These are phyloP conservation scores for Boletus vermiculosoides DNA, from an alignment of 768 basidiomycete genomes.

Conservation along the genomic window DNA sequence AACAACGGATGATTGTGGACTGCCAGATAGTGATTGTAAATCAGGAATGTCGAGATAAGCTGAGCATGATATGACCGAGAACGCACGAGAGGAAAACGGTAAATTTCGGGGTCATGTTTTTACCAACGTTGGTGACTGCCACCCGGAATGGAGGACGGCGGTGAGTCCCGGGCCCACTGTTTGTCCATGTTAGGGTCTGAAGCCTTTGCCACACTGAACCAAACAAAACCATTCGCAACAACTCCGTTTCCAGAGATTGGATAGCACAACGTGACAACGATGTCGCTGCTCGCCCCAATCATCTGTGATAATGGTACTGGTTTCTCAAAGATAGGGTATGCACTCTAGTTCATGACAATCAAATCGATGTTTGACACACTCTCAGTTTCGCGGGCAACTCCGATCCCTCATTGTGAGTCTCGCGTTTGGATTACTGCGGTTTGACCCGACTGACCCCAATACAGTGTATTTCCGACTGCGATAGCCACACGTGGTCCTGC, in stretches of 20 bases:
- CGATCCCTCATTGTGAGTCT: conserved; percentile 91
- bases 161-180: conserved; percentile 9
- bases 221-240: conserved; percentile 23
- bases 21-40: background rate
- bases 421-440: conserved; percentile 1
- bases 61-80: background rate
- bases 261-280: conserved; percentile 34
- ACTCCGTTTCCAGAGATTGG: conserved; percentile 9
- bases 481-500: conserved; percentile 84
- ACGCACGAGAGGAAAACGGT: background rate
- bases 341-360: background rate
- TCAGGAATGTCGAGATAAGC: background rate
- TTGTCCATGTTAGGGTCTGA: conserved; percentile 26
- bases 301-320: conserved; percentile 99
- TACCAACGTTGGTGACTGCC: background rate
- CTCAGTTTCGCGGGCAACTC: conserved; percentile 95
- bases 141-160: background rate
- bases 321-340: conserved; percentile 94
- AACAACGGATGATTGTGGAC: background rate
- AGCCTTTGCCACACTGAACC: conserved; percentile 23
- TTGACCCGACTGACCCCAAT: conserved; percentile 5
- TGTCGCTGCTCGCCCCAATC: conserved; percentile 89
- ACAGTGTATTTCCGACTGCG: conserved; percentile 94
- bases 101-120: background rate
- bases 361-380: conserved; percentile 12